phyloP scores from a whole-genome alignment of 2,329 filamentous ascomycete genomes.

The Mycogone perniciosa region DNA sequence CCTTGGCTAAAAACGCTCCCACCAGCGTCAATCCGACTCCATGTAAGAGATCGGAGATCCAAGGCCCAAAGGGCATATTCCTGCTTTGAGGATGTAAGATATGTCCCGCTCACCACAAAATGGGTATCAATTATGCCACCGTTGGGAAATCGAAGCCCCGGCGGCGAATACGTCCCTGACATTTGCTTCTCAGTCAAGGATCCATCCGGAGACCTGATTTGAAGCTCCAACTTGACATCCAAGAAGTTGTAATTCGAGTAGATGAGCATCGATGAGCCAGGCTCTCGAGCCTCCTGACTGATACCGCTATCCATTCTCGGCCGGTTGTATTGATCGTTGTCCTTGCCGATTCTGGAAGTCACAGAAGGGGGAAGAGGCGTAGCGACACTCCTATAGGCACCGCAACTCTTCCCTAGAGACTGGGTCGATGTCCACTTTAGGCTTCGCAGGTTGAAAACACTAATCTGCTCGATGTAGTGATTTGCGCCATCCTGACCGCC shows the following conservation, averaged over 20 bases:
- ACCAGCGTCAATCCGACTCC: slow-evolving; percentile 93
- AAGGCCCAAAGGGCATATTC: slow-evolving; percentile 97
- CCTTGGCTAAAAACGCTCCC: slow-evolving; percentile 92
- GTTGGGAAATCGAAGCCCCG: slow-evolving; percentile 90
- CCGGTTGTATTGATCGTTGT: slow-evolving; percentile 29
- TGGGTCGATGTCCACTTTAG: slow-evolving; percentile 93
- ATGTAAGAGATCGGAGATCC: slow-evolving; percentile 79
- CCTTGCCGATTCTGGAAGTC: slow-evolving; percentile 58
- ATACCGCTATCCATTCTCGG: slow-evolving; percentile 40
- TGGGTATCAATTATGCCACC: slow-evolving; percentile 92
- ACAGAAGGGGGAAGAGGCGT: slow-evolving; percentile 68
- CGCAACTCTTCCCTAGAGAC: slow-evolving; percentile 82
- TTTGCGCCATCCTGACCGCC: slow-evolving; percentile 97
- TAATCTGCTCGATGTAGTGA: slow-evolving; percentile 98
- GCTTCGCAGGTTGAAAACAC: slow-evolving; percentile 92
- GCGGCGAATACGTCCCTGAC: slow-evolving; percentile 79
- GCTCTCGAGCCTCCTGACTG: slow-evolving; percentile 48
- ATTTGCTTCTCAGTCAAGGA: slow-evolving; percentile 81
- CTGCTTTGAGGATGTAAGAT: slow-evolving; percentile 94
- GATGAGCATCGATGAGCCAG: slow-evolving; percentile 76
- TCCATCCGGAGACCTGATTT: slow-evolving; percentile 80
- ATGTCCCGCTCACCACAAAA: slow-evolving; percentile 95
- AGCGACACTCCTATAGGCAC: slow-evolving; percentile 92
- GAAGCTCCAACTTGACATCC: slow-evolving; percentile 91
- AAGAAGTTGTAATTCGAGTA: slow-evolving; percentile 99